Percentiles rank a stretch among this genome's conserved stretches.
phyloP scores from a whole-genome alignment of 2,329 filamentous ascomycete genomes.

The Scleromitrula shiraiana region DNA sequence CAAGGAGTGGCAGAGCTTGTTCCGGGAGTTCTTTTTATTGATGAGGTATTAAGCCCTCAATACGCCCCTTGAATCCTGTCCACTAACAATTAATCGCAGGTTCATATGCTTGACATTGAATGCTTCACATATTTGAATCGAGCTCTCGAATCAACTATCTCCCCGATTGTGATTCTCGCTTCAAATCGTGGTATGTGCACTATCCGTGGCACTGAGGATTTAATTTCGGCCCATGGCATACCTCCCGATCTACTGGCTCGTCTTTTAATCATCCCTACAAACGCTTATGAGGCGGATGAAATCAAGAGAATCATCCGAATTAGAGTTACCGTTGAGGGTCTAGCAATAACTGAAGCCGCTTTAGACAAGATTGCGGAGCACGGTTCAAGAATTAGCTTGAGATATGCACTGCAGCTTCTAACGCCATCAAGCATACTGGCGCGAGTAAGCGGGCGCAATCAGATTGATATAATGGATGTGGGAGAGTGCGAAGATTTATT shows the following conservation, averaged over 20 bases:
- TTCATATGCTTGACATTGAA: constrained; percentile 99
- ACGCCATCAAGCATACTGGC: constrained; percentile 65
- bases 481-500: constrained; percentile 78
- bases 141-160: constrained; percentile 90
- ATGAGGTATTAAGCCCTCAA: constrained; percentile 58
- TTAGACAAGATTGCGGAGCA: constrained; percentile 81
- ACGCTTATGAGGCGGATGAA: constrained; percentile 78
- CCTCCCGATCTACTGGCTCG: constrained; percentile 89
- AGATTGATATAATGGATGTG: constrained; percentile 72
- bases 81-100: constrained; percentile 43
- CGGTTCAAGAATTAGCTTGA: constrained; percentile 79
- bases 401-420: constrained; percentile 88
- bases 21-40: constrained; percentile 96
- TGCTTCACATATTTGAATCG: constrained; percentile 99
- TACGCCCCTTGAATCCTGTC: not conserved
- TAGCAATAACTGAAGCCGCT: constrained; percentile 72
- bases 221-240: constrained; percentile 84
- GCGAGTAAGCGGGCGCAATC: constrained; percentile 68
- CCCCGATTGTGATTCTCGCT: constrained; percentile 93
- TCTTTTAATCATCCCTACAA: constrained; percentile 91
- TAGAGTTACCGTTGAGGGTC: constrained; percentile 72
- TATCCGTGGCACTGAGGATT: constrained; percentile 77
- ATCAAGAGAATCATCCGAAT: constrained; percentile 88
- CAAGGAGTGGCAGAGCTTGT: constrained; percentile 96
- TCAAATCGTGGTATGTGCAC: constrained; percentile 93